Evolutionary conservation across 2,329 filamentous ascomycete species (phyloP).

Genomic region (Davidsoniella virescens): DNA sequence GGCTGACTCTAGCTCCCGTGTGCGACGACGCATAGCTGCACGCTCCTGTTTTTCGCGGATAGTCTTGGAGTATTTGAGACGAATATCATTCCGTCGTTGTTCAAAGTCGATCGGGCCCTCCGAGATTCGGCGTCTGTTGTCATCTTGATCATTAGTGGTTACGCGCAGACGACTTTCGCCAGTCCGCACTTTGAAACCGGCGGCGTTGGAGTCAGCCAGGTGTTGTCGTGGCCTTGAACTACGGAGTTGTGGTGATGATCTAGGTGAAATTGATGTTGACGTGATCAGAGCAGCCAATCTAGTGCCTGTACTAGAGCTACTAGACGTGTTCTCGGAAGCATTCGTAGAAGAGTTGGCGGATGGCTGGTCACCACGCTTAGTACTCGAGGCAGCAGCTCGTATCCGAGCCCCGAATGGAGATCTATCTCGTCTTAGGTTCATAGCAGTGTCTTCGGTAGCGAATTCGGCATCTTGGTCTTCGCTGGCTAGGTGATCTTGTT

Average conservation of each 20-base stretch:
- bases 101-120: slow-evolving; percentile 73
- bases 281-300: slow-evolving; percentile 61
- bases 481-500: neutral
- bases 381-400: slow-evolving; percentile 25
- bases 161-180: slow-evolving; percentile 33
- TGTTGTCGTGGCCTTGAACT: slow-evolving; percentile 70
- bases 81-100: slow-evolving; percentile 64
- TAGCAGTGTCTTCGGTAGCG: neutral
- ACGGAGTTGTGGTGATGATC: slow-evolving; percentile 61
- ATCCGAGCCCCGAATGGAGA: slow-evolving; percentile 20
- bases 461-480: neutral
- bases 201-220: slow-evolving; percentile 56
- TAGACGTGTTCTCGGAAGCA: slow-evolving; percentile 19
- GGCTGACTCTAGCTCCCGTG: slow-evolving; percentile 28
- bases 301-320: slow-evolving; percentile 29
- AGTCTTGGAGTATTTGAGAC: slow-evolving; percentile 73
- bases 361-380: slow-evolving; percentile 16
- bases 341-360: slow-evolving; percentile 13
- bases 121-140: slow-evolving; percentile 34
- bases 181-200: slow-evolving; percentile 50
- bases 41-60: slow-evolving; percentile 42
- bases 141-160: slow-evolving; percentile 5
- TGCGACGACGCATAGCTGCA: slow-evolving; percentile 35
- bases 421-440: neutral
- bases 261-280: slow-evolving; percentile 39